A percentile compares a stretch with the other conserved stretches of the same genome.
Conservation (phyloP, 2,329 filamentous ascomycete species). For the Magnaporthiopsis rhizophila region DNA sequence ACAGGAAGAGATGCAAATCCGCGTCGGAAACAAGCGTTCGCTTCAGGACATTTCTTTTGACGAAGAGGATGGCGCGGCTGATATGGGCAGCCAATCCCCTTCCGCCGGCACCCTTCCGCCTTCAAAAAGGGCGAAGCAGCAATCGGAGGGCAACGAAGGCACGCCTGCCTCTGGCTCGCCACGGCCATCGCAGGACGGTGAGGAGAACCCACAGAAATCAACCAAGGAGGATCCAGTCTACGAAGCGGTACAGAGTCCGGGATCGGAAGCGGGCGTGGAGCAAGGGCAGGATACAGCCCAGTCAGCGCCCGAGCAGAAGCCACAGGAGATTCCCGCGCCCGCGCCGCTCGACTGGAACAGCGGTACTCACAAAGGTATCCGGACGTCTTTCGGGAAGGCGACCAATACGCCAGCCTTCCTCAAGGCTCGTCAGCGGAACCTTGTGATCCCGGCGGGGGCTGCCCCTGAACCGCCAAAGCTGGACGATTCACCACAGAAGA, state of each 20-base stretch:
- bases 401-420: not conserved
- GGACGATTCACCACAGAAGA: not conserved
- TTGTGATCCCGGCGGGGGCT: not conserved
- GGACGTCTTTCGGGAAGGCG: constrained; percentile 18
- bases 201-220: not conserved
- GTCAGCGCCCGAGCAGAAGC: not conserved
- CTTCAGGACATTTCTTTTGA: not conserved
- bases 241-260: not conserved
- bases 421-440: not conserved
- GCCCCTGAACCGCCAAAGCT: not conserved
- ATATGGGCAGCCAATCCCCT: not conserved
- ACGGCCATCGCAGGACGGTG: not conserved
- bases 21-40: not conserved
- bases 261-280: not conserved
- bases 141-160: not conserved
- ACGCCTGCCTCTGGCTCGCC: not conserved
- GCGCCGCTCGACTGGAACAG: constrained; percentile 18
- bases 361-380: constrained; percentile 18
- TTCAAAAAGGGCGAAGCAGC: not conserved
- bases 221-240: not conserved
- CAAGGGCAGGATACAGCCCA: not conserved
- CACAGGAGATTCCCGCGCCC: constrained; percentile 5
- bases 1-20: not conserved
- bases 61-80: not conserved
- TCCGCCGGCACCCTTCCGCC: not conserved